A percentile compares a stretch with the other conserved stretches of the same genome.
Conservation (phyloP, 2,329 filamentous ascomycete genomes). For the Fusarium brevicatenulatum region DNA sequence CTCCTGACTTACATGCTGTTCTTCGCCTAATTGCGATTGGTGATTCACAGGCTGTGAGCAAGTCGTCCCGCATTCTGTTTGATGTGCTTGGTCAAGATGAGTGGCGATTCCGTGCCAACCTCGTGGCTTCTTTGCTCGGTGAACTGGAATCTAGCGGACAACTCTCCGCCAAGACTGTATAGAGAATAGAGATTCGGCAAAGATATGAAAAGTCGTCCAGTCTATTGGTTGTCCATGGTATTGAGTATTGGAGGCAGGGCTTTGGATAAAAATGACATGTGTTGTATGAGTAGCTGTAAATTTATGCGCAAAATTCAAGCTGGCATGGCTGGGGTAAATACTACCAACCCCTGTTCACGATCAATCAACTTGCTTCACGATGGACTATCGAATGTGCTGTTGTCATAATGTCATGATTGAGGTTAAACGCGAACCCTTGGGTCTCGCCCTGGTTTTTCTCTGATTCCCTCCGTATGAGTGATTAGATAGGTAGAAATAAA, state of each 20-base stretch:
- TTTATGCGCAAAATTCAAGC: slow-evolving; percentile 1
- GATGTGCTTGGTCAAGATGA: slow-evolving; percentile 51
- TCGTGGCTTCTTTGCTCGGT: slow-evolving; percentile 37
- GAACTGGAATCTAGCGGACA: slow-evolving; percentile 31
- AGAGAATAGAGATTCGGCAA: slow-evolving; percentile 1
- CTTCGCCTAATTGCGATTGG: slow-evolving; percentile 49
- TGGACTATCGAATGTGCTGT: neutral
- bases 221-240: too few species aligned
- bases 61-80: slow-evolving; percentile 47
- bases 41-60: slow-evolving; percentile 44
- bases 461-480: slow-evolving; percentile 1
- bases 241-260: neutral
- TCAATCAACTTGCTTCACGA: neutral
- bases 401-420: slow-evolving; percentile 39
- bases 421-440: slow-evolving; percentile 22
- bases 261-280: neutral
- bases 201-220: neutral
- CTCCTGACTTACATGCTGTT: slow-evolving; percentile 42
- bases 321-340: neutral
- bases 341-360: neutral
- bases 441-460: slow-evolving; percentile 18
- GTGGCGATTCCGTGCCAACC: slow-evolving; percentile 44
- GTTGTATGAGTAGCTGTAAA: slow-evolving; percentile 26
- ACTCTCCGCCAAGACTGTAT: slow-evolving; percentile 24
- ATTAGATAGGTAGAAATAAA: slow-evolving; percentile 28